Evolutionary conservation across 768 basidiomycete genomes (phyloP), one percentile per base, ranked within the genome.

Genomic region (Xerocomus spinulosus): DNA sequence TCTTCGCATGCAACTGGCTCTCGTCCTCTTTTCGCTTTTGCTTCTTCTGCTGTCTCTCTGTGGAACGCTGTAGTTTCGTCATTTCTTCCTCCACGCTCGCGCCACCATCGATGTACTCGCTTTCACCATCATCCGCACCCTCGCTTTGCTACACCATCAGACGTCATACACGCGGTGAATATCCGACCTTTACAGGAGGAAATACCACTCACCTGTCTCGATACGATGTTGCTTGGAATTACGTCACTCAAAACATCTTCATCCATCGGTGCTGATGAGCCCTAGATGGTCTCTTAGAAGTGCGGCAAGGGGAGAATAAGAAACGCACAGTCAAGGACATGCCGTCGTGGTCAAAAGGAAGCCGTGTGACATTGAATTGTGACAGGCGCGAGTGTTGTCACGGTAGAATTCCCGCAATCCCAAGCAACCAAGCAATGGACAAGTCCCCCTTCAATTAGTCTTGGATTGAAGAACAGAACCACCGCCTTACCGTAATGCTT

Each of bases 161-260:
- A 37, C 44, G 42, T 33, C 41, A 52, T 38, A 35, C 30, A 33
- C 30, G 39, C 14, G 45, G 29, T 55, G 21, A 47, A 50, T 47
- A 35, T 46, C n/a, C 44, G 46, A 43, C 54, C 9, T 13, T 21
- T 17, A 14, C 23, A 26, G 34, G 47, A 44, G 39, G 29, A 20
- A 13, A 38, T 9, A 12, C 23, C 32, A 64, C 75, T 49, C 59
- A 86, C 91, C 73, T 90, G 87, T 60, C 92, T 81, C 46, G 91
- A 93, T 38, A 93, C 84, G 53, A 94, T 91, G 63, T 92, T 90
- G 64, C 85, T 87, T 2, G 92, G 92, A 8, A 95, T 83, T 48
- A 94, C 80, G 65, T 95, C 92, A 59, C 87, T 90, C 51, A 96
- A 76, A 42, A 91, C 84, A 66, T 94, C 92, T 44, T 92, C 92